Percentiles rank a stretch among this genome's conserved stretches.
Conservation (phyloP, 306 rosid species). For the Medicago ruthenica region DNA sequence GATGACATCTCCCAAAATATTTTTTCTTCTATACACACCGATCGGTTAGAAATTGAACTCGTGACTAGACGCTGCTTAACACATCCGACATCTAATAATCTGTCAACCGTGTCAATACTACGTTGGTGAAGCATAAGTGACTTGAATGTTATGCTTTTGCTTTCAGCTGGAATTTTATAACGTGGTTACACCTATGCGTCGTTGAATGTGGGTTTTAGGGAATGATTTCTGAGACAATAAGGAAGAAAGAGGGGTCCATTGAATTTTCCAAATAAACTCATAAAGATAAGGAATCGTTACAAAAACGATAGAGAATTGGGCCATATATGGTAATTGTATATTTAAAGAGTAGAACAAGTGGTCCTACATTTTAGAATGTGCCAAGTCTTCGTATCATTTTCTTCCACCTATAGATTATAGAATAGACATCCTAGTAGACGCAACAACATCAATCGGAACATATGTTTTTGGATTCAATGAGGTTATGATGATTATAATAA, state of each 20-base stretch:
- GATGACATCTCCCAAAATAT: no score
- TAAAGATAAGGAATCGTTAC: slow-evolving; percentile 52
- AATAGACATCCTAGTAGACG: slow-evolving; percentile 50
- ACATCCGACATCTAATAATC: no score
- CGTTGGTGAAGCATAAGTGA: neutral
- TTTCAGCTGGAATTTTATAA: slow-evolving; percentile 56
- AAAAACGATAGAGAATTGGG: slow-evolving; percentile 54
- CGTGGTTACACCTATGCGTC: slow-evolving; percentile 45
- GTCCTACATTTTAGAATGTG: slow-evolving; percentile 49
- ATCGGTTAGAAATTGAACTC: no score
- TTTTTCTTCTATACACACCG: no score
- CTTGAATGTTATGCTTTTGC: slow-evolving; percentile 48
- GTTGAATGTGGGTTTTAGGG: slow-evolving; percentile 65
- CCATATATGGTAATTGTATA: slow-evolving; percentile 57
- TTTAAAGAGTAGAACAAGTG: slow-evolving; percentile 52
- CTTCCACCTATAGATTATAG: slow-evolving; percentile 39
- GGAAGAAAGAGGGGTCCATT: slow-evolving; percentile 45
- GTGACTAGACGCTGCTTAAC: no score
- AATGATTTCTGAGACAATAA: slow-evolving; percentile 70
- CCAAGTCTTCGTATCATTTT: slow-evolving; percentile 35
- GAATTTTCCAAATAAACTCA: slow-evolving; percentile 57
- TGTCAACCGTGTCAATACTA: no score
- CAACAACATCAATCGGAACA: slow-evolving; percentile 43
- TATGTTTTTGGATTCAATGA: slow-evolving; percentile 57
- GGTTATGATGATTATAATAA: slow-evolving; percentile 54